Evolutionary conservation across 306 rosid genomes (phyloP).

Genomic region (Glycyrrhiza uralensis): DNA sequence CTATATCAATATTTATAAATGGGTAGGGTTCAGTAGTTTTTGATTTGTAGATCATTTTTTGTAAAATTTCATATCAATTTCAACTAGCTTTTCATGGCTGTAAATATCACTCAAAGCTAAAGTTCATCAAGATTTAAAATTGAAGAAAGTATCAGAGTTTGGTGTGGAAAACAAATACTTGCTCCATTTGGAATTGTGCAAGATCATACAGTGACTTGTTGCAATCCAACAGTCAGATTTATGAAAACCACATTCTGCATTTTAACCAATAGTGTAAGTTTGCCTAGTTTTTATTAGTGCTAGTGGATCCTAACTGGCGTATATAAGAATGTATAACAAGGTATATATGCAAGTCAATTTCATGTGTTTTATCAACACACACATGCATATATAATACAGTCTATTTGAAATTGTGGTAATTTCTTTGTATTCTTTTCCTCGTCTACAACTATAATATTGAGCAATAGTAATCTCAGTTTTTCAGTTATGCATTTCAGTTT

Average conservation of each 20-base stretch:
- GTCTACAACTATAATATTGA: background rate
- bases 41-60: background rate
- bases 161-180: background rate
- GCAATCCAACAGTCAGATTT: background rate
- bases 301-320: background rate
- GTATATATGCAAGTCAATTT: background rate
- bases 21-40: background rate
- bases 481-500: background rate
- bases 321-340: background rate
- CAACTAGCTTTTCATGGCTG: background rate
- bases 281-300: background rate
- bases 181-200: background rate
- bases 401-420: background rate
- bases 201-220: background rate
- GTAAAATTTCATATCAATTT: background rate
- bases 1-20: background rate
- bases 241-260: background rate
- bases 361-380: background rate
- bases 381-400: background rate
- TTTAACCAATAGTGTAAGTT: background rate
- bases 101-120: background rate
- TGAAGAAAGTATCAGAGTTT: background rate
- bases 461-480: constrained; percentile 5
- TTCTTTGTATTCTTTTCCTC: background rate
- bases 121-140: background rate